Conservation (phyloP, 768 basidiomycete species). For the Gloeostereum incarnatum region DNA sequence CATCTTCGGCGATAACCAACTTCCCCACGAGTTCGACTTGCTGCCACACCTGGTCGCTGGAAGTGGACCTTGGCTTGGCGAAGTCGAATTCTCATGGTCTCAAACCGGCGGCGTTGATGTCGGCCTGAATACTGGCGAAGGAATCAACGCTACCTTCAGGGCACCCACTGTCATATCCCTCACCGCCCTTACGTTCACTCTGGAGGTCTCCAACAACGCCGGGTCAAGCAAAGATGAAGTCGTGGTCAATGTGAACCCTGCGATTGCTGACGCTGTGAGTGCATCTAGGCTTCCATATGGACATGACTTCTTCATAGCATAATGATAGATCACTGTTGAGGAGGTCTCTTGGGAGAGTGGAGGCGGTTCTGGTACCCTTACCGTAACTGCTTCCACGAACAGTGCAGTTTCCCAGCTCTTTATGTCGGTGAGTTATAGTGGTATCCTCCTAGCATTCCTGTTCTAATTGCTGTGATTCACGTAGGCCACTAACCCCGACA, state of each 20-base stretch:
- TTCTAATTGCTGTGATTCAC: not conserved
- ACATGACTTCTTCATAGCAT: not conserved
- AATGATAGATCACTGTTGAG: conserved; percentile 8
- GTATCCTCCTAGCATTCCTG: not conserved
- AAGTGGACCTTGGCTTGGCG: conserved; percentile 10
- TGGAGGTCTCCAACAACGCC: conserved; percentile 1
- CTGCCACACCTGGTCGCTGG: conserved; percentile 10
- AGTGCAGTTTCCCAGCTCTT: conserved; percentile 6
- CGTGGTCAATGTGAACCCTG: conserved; percentile 7
- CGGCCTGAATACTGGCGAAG: not conserved
- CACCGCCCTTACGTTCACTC: conserved; percentile 5
- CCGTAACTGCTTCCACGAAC: conserved; percentile 11
- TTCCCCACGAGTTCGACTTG: conserved; percentile 12
- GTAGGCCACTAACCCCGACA: conserved; percentile 10
- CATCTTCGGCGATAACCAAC: conserved; percentile 7
- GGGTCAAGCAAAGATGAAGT: conserved; percentile 7
- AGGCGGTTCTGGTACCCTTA: conserved; percentile 9
- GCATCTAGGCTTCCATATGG: not conserved
- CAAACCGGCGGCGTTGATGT: conserved; percentile 3
- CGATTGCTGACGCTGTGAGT: conserved; percentile 8
- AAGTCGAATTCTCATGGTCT: not conserved
- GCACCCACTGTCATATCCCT: conserved; percentile 5
- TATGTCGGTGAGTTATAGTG: conserved; percentile 8
- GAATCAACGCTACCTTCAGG: conserved; percentile 4
- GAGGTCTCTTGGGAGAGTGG: conserved; percentile 11